These are phyloP conservation scores for Discostella stelligera DNA, from an alignment of 352 stramenopile species.

Conservation along the genomic window DNA sequence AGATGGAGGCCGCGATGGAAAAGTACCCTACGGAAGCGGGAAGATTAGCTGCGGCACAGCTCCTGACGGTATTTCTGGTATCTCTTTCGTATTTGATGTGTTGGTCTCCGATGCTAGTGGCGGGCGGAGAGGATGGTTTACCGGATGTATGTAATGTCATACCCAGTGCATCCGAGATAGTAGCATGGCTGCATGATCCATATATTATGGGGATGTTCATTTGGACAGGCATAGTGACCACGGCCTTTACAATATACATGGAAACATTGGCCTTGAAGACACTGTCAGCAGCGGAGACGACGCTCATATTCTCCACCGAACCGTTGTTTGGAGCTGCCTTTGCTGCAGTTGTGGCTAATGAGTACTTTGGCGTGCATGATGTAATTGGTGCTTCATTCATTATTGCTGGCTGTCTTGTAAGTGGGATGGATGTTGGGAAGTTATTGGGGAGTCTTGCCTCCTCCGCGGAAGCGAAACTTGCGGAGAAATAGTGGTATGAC, in stretches of 20 bases:
- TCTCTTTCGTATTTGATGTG: conserved; percentile 49
- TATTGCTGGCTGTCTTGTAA: conserved; percentile 56
- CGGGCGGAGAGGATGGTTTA: not conserved
- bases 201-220: conserved; percentile 54
- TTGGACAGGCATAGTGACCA: conserved; percentile 65
- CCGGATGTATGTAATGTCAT: conserved; percentile 18
- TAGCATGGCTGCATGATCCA: conserved; percentile 54
- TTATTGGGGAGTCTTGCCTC: not conserved
- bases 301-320: conserved; percentile 71
- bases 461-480: not conserved
- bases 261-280: conserved; percentile 66
- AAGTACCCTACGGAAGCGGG: conserved; percentile 56
- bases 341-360: conserved; percentile 58
- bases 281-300: conserved; percentile 67
- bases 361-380: conserved; percentile 54
- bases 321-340: conserved; percentile 66
- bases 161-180: conserved; percentile 27
- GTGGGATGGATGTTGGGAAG: conserved; percentile 24
- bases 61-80: conserved; percentile 61
- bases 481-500: not conserved
- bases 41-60: conserved; percentile 59
- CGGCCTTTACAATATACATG: conserved; percentile 70
- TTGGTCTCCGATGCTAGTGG: conserved; percentile 1
- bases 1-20: conserved; percentile 70
- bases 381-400: conserved; percentile 57